These are phyloP conservation scores for Metschnikowia henanensis DNA, from an alignment of 805 yeast species.

Conservation along the genomic window DNA sequence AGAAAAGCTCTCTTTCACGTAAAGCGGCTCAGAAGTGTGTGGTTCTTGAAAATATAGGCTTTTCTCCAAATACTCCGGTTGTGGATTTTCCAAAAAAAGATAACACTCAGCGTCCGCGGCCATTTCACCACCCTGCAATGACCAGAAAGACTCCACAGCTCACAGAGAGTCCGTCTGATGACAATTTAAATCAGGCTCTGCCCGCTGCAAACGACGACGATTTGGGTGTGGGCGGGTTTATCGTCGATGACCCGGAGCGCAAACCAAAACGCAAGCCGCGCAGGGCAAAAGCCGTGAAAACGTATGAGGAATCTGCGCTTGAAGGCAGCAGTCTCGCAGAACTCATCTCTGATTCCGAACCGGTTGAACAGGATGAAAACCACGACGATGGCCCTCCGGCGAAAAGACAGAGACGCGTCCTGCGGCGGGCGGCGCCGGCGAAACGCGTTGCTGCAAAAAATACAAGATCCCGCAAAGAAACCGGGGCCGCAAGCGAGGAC, in stretches of 20 bases:
- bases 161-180: not conserved
- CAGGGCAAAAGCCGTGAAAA: constrained; percentile 7
- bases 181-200: not conserved
- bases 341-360: not conserved
- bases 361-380: not conserved
- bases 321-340: constrained; percentile 2
- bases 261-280: constrained; percentile 13
- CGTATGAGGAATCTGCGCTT: constrained; percentile 25
- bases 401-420: constrained; percentile 1
- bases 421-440: not conserved
- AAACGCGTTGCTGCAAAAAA: not conserved
- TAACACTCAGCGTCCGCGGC: not conserved
- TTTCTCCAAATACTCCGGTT: too few relatives aligned
- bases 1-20: too few relatives aligned
- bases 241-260: constrained; percentile 18
- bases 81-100: not conserved
- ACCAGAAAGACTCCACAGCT: constrained; percentile 5
- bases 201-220: constrained; percentile 3
- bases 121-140: not conserved
- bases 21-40: too few relatives aligned
- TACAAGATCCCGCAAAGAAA: not conserved
- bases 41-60: too few relatives aligned
- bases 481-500: constrained; percentile 12
- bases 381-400: not conserved
- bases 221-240: constrained; percentile 17